These are phyloP conservation scores for Pholiota adiposa DNA, from an alignment of 1,284 basidiomycete genomes.

Conservation along the genomic window DNA sequence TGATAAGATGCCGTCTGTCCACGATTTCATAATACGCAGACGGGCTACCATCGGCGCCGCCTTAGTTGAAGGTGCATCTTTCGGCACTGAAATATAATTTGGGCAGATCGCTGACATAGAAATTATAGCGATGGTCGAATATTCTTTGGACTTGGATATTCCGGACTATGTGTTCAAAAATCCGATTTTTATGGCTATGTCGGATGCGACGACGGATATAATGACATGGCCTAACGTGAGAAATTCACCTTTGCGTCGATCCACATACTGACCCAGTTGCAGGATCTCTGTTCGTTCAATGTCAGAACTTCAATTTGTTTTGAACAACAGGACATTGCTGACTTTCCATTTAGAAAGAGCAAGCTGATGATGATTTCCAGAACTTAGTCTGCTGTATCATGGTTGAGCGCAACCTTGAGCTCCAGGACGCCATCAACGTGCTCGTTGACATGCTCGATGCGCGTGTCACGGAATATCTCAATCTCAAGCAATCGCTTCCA, in stretches of 20 bases:
- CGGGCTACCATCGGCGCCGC: constrained; percentile 15
- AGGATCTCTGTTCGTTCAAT: constrained; percentile 18
- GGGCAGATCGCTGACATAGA: background rate
- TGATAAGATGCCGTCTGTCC: constrained; percentile 10
- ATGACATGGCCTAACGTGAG: constrained; percentile 15
- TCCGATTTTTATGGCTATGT: constrained; percentile 13
- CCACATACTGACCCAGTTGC: background rate
- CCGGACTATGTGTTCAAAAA: constrained; percentile 15
- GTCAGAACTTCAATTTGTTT: constrained; percentile 1
- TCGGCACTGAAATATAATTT: background rate
- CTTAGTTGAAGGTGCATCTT: constrained; percentile 11
- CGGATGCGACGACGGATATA: constrained; percentile 12
- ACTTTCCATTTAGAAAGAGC: constrained; percentile 43
- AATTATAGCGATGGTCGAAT: constrained; percentile 15
- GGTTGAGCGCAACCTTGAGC: constrained; percentile 43
- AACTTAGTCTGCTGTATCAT: constrained; percentile 54
- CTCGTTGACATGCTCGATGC: constrained; percentile 11
- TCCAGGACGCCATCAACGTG: constrained; percentile 35
- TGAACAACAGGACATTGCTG: background rate
- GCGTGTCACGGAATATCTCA: constrained; percentile 10
- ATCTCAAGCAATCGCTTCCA: constrained; percentile 6
- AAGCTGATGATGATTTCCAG: constrained; percentile 53
- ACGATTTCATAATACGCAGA: constrained; percentile 4
- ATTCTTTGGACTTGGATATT: constrained; percentile 16
- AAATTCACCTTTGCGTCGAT: background rate